phyloP scores from a whole-genome alignment of 208 protist genomes.

The Strigomonas culicis region DNA sequence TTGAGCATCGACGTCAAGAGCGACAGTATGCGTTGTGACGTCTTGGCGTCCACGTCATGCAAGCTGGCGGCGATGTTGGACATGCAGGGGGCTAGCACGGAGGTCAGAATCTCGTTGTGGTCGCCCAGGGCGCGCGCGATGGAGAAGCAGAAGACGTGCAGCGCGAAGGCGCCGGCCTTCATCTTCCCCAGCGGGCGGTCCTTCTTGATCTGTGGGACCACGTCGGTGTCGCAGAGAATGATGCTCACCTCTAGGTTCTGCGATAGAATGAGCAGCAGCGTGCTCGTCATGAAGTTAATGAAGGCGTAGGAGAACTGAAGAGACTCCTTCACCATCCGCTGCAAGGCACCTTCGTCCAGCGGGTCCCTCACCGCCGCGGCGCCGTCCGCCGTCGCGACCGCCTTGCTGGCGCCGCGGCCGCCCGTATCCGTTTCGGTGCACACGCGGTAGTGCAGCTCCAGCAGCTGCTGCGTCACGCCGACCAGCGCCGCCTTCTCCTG shows the following conservation, averaged over 20 bases:
- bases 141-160: slow-evolving; percentile 41
- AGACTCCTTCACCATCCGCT: slow-evolving; percentile 31
- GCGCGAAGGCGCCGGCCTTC: slow-evolving; percentile 30
- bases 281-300: slow-evolving; percentile 76
- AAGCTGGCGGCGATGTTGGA: slow-evolving; percentile 63
- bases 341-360: slow-evolving; percentile 24
- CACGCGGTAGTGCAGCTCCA: slow-evolving; percentile 40
- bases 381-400: neutral
- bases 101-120: slow-evolving; percentile 56
- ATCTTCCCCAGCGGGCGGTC: slow-evolving; percentile 12
- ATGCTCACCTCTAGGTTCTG: slow-evolving; percentile 64
- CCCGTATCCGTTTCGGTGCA: slow-evolving; percentile 12
- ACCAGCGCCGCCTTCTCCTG: slow-evolving; percentile 31
- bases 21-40: slow-evolving; percentile 49
- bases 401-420: neutral
- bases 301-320: slow-evolving; percentile 65
- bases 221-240: slow-evolving; percentile 35
- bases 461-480: slow-evolving; percentile 36
- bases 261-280: slow-evolving; percentile 69
- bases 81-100: slow-evolving; percentile 60
- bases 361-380: slow-evolving; percentile 17
- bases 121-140: slow-evolving; percentile 60
- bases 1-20: slow-evolving; percentile 43
- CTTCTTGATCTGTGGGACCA: slow-evolving; percentile 25
- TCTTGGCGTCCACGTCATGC: slow-evolving; percentile 66